These are phyloP conservation scores for Colletotrichum noveboracense DNA, from an alignment of 2,329 filamentous ascomycete species.

Conservation along the genomic window DNA sequence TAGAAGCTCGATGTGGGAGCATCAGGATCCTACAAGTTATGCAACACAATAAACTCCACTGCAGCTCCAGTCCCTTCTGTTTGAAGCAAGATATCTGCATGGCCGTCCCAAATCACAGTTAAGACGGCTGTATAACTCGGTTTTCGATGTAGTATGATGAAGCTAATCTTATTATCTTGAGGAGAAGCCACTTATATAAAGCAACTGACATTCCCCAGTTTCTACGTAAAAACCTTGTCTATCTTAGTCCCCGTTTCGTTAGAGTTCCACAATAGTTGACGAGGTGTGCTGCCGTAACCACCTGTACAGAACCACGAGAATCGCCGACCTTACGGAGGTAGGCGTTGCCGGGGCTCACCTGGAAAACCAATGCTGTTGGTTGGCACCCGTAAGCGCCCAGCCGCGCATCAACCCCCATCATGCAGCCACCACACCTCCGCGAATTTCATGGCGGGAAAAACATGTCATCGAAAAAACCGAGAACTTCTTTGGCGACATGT, in stretches of 20 bases:
- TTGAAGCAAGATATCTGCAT: background rate
- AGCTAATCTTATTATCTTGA: background rate
- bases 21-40: background rate
- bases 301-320: background rate
- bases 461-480: background rate
- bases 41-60: background rate
- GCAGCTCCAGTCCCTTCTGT: background rate
- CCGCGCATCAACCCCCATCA: background rate
- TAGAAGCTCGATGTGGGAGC: background rate
- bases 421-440: background rate
- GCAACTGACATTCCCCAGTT: background rate
- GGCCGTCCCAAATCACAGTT: background rate
- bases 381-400: background rate
- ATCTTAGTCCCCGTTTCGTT: background rate
- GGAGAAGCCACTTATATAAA: background rate
- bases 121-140: background rate
- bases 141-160: background rate
- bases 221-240: background rate
- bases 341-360: background rate
- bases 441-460: background rate
- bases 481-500: background rate
- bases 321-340: too few relatives aligned
- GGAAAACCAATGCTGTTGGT: background rate
- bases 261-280: background rate
- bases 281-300: background rate